Conservation (phyloP, 768 basidiomycete genomes). For the Tulasnella sp. region DNA sequence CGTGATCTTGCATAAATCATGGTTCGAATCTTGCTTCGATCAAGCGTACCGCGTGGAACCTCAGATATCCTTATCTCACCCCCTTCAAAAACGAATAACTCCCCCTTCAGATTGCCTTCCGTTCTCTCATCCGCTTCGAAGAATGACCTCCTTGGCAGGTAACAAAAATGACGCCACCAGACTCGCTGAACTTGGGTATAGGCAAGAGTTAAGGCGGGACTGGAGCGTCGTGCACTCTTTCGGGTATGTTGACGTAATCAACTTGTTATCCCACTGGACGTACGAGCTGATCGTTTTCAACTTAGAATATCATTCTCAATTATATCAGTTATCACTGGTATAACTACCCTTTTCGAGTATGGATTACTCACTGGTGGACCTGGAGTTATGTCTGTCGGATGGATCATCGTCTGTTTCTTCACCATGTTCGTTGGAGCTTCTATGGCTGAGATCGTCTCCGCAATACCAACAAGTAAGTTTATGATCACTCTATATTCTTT, state of each 20-base stretch:
- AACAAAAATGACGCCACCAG: constrained; percentile 6
- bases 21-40: no score
- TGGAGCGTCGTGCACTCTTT: neutral
- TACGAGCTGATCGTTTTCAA: no score
- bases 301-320: constrained; percentile 50
- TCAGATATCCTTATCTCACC: no score
- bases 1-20: no score
- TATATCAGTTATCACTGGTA: constrained; percentile 64
- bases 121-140: no score
- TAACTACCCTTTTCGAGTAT: constrained; percentile 57
- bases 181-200: constrained; percentile 17
- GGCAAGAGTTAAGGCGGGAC: constrained; percentile 12
- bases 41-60: no score
- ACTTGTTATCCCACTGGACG: no score
- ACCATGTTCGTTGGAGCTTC: constrained; percentile 63
- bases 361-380: constrained; percentile 68
- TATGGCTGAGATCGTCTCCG: constrained; percentile 57
- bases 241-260: constrained; percentile 9
- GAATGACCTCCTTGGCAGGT: no score
- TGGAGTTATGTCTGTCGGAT: constrained; percentile 69
- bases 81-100: no score
- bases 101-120: no score
- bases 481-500: no score
- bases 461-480: constrained; percentile 22
- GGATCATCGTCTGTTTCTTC: constrained; percentile 56